phyloP scores from a whole-genome alignment of 805 yeast genomes.

The Lachancea quebecensis region DNA sequence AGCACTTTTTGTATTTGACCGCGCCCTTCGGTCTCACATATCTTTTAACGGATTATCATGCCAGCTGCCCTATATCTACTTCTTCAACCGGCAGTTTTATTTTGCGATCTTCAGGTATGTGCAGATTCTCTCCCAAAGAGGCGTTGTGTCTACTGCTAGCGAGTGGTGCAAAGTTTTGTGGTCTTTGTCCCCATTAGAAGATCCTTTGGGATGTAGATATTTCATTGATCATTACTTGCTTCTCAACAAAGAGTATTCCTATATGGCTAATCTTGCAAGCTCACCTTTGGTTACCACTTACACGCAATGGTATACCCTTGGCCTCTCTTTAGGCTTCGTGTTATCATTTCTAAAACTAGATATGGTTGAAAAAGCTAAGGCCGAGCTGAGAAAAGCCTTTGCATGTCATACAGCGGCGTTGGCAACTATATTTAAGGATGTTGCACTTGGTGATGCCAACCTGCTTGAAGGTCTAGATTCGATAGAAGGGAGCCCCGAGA shows the following conservation, averaged over 20 bases:
- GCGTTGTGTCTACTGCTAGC: conserved; percentile 71
- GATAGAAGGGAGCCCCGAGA: conserved; percentile 15
- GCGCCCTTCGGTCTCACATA: conserved; percentile 58
- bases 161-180: conserved; percentile 65
- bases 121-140: conserved; percentile 62
- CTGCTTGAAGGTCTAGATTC: conserved; percentile 10
- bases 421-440: conserved; percentile 19
- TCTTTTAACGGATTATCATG: conserved; percentile 47
- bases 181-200: conserved; percentile 67
- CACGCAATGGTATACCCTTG: conserved; percentile 64
- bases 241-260: conserved; percentile 56
- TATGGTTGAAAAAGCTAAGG: conserved; percentile 39
- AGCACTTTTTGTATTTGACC: conserved; percentile 71
- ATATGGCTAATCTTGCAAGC: conserved; percentile 48
- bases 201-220: conserved; percentile 78
- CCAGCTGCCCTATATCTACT: conserved; percentile 69
- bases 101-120: conserved; percentile 68
- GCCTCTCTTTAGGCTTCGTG: conserved; percentile 58
- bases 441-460: conserved; percentile 18
- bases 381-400: conserved; percentile 45
- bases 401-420: conserved; percentile 47
- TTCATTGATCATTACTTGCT: conserved; percentile 76
- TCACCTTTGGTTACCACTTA: conserved; percentile 54
- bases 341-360: conserved; percentile 50
- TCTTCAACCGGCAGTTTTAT: conserved; percentile 71